A percentile compares a stretch with the other conserved stretches of the same genome.
phyloP scores from a whole-genome alignment of 2,329 filamentous ascomycete genomes.

The Trichoderma koningiopsis region DNA sequence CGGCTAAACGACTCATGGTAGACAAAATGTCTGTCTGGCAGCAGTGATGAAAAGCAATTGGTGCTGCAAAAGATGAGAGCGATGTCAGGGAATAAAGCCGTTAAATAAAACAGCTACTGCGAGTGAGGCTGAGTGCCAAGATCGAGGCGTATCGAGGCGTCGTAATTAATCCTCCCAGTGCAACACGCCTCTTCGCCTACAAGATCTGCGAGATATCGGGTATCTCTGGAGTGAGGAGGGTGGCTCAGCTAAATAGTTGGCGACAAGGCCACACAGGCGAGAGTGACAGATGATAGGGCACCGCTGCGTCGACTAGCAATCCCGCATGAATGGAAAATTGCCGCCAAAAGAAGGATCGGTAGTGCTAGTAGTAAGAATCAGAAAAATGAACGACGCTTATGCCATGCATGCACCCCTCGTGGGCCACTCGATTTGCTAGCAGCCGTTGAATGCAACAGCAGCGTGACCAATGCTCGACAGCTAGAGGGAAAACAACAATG shows the following conservation, averaged over 20 bases:
- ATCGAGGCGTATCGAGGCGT: slow-evolving; percentile 9
- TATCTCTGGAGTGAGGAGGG: not conserved
- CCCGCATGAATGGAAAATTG: not conserved
- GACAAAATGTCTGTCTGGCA: slow-evolving; percentile 23
- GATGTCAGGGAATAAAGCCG: not conserved
- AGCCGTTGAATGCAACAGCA: not conserved
- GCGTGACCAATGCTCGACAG: not conserved
- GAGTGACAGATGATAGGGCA: slow-evolving; percentile 12
- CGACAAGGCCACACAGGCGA: not conserved
- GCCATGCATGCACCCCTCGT: slow-evolving; percentile 20
- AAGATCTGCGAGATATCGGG: not conserved
- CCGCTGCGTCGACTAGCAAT: slow-evolving; percentile 13
- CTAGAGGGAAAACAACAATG: not conserved
- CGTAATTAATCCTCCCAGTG: not conserved
- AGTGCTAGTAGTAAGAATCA: not conserved
- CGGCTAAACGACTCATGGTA: slow-evolving; percentile 51
- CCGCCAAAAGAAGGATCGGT: not conserved
- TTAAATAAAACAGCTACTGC: not conserved
- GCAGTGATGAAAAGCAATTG: not conserved
- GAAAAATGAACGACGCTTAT: slow-evolving; percentile 14
- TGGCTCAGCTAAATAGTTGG: slow-evolving; percentile 13
- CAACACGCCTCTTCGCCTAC: not conserved
- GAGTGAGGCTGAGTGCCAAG: slow-evolving; percentile 9
- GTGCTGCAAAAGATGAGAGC: not conserved
- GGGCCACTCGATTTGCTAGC: slow-evolving; percentile 6